Evolutionary conservation across 306 rosid species (phyloP), one percentile per base, ranked within the genome.

Genomic region (Begonia peltatifolia): DNA sequence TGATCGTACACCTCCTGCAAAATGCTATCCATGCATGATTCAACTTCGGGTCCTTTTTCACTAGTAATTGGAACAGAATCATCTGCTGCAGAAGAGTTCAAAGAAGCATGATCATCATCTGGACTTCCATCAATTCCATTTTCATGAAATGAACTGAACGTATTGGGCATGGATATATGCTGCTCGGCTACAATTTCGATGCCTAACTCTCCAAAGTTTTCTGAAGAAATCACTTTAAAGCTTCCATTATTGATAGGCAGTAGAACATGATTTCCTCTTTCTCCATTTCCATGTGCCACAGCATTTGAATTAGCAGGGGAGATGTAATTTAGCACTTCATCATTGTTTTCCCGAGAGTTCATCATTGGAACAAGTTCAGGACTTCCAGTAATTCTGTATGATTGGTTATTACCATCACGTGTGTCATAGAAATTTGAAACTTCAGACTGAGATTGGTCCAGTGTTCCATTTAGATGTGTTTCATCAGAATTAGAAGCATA

Each of bases 241-340:
- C 47, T 20, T 10, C 42, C 68, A 44, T 5, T 54, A 5, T 30
- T 30, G 6, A 30, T 30, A 30, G 38, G 8, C 0, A 3, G 38
- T 30, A 7, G 38, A 30, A 1, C 38, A 30, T 30, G 9, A 30
- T 30, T 30, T 30, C 38, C 38, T 30, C 3, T 30, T 52, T 17
- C 69, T 65, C 47, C 62, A 49, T 46, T 67, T 64, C 42, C 66
- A 36, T 64, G 46, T 17, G 46, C 30, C 46, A 59, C 56, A 54
- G 54, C 66, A 77, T 68, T 63, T 59, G 72, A 62, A 16, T 54
- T 60, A 61, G 15, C 67, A 53, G 12, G 56, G 42, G 22, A 12
- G 17, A 43, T 14, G 15, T n/a, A 20, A 41, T 50, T 25, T 41
- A 61, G n/a, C 48, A 65, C 70, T 42, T 48, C 50, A 6, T n/a